These are phyloP conservation scores for Massariosphaeria phaeospora DNA, from an alignment of 495 filamentous ascomycete genomes.

Conservation along the genomic window DNA sequence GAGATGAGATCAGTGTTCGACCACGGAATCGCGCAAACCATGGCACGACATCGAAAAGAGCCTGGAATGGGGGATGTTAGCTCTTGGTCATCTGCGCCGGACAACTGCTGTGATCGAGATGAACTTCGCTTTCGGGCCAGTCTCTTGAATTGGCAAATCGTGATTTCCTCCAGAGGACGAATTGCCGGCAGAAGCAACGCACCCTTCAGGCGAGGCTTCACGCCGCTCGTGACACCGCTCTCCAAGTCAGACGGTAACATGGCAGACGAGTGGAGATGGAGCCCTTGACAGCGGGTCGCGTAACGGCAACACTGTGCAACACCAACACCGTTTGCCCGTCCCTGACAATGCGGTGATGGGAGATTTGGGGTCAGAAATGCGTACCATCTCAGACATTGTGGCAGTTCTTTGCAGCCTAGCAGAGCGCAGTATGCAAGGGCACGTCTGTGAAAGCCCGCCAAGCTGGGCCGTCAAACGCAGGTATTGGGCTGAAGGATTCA, in stretches of 20 bases:
- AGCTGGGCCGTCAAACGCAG: background rate
- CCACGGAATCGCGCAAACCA: background rate
- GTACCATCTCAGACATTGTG: too few species aligned
- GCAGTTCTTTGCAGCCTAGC: too few species aligned
- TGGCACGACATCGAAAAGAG: background rate
- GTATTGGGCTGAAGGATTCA: background rate
- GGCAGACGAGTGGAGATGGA: background rate
- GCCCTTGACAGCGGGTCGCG: conserved; percentile 11
- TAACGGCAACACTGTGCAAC: conserved; percentile 16
- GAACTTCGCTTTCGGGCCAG: conserved; percentile 7
- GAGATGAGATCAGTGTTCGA: background rate
- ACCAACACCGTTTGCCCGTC: conserved; percentile 16
- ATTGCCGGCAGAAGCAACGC: conserved; percentile 12
- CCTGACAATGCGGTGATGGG: background rate
- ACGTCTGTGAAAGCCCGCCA: conserved; percentile 3
- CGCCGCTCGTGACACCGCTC: background rate
- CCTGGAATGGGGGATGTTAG: conserved; percentile 3
- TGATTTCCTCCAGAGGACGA: background rate
- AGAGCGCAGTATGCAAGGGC: too few species aligned
- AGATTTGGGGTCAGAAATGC: too few species aligned
- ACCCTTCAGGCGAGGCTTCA: background rate
- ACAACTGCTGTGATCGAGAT: background rate
- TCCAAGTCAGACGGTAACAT: background rate
- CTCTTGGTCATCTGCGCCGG: conserved; percentile 18
- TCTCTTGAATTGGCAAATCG: conserved; percentile 23